Percentiles rank a stretch among this genome's conserved stretches.
These are phyloP conservation scores for Aphanomyces stellatus DNA, from an alignment of 352 stramenopile species.

Conservation along the genomic window DNA sequence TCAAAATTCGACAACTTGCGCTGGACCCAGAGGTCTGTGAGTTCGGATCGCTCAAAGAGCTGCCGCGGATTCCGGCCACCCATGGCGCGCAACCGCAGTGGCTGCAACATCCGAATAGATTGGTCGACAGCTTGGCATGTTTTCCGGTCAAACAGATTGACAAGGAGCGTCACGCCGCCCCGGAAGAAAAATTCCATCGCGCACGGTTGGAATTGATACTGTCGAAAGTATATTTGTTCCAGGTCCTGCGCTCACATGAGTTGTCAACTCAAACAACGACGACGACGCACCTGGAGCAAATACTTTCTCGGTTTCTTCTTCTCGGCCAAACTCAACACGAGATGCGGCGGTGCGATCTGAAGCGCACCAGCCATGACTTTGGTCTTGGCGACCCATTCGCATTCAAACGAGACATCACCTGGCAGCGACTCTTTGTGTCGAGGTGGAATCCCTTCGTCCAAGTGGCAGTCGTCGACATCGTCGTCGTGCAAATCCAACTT, in stretches of 20 bases:
- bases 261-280: neutral
- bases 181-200: conserved; percentile 18
- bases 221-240: neutral
- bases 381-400: conserved; percentile 14
- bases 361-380: neutral
- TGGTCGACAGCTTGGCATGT: neutral
- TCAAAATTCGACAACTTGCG: conserved; percentile 90
- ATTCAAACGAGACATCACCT: no score
- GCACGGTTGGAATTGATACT: conserved; percentile 10
- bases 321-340: neutral
- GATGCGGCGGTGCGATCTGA: neutral
- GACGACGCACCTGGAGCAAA: neutral
- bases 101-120: neutral
- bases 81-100: neutral
- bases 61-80: neutral
- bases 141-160: conserved; percentile 6
- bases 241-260: neutral
- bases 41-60: conserved; percentile 4
- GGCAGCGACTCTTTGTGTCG: no score
- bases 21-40: conserved; percentile 78
- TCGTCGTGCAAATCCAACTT: conserved; percentile 4
- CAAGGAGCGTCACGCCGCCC: conserved; percentile 3
- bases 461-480: no score
- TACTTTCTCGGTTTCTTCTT: conserved; percentile 15
- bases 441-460: neutral